Evolutionary conservation across 768 basidiomycete species (phyloP), one percentile per base, ranked within the genome.

Genomic region (Leccinellum albellum): DNA sequence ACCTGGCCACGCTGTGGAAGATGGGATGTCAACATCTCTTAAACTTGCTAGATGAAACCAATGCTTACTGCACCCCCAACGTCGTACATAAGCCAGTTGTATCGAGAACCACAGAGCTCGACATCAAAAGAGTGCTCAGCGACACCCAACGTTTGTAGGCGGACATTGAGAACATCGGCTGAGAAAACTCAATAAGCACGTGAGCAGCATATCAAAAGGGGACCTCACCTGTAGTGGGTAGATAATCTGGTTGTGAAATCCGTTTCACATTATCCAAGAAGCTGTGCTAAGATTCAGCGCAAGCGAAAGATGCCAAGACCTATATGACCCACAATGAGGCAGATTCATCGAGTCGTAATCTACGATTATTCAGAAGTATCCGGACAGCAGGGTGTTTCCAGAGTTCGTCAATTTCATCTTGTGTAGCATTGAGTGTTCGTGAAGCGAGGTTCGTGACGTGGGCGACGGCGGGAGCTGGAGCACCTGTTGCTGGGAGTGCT

Each of bases 81-180:
- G 68, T 93, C 91, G 67, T 87, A 93, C 54, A 92, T 75, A 56
- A 84, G 81, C 89, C 90, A 92, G 53, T 85, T 81, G 66, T 87
- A 88, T 44, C 77, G 77, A 55, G 76, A 78, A 3, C 86, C 85
- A 40, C 80, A 82, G 59, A 85, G 79, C 56, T 78, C 78, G 57
- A 91, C 82, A 55, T 85, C 80, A 67, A 90, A 89, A 2, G 81
- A 76, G 66, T 91, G 88, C 62, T 92, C 89, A 55, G 85, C 82
- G 21, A 92, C 85, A 3, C 90, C 90, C 13, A 92, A 73, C 0
- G 90, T 91, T 73, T 89, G 89, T 32, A 93, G 73, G 23, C 90
- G 87, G 56, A 89, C 89, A 55, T 87, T 85, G 14, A 93, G 78
- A 54, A 92, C 80, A 70, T 93, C 90, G 61, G 83, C 90, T 90